Percentiles rank a stretch among this genome's conserved stretches.
Evolutionary conservation across 306 rosid genomes (phyloP).

Genomic region (Glycine soja): DNA sequence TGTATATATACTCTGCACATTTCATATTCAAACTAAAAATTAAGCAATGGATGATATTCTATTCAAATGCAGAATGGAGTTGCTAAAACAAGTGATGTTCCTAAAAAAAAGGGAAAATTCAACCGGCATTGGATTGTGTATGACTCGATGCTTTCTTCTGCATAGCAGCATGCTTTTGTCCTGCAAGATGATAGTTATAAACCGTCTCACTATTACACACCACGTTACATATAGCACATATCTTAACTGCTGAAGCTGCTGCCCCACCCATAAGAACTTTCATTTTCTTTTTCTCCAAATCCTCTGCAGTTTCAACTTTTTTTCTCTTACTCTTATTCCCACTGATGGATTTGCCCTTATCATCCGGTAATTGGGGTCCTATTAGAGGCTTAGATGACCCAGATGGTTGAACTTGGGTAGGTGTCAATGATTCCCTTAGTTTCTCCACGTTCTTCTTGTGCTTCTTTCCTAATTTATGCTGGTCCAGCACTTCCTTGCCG

Average conservation of each 20-base stretch:
- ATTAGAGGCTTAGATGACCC: constrained; percentile 43
- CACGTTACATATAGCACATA: constrained; percentile 56
- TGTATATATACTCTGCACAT: background rate
- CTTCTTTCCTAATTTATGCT: constrained; percentile 64
- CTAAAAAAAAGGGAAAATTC: background rate
- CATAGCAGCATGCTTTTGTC: constrained; percentile 58
- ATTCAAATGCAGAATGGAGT: constrained; percentile 17
- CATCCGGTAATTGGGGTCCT: constrained; percentile 43
- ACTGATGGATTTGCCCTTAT: constrained; percentile 27
- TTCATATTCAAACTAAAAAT: background rate
- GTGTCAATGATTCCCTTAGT: constrained; percentile 45
- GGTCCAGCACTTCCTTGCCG: constrained; percentile 56
- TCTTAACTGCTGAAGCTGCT: constrained; percentile 51
- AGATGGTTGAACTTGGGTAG: constrained; percentile 33
- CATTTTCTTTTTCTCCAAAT: constrained; percentile 54
- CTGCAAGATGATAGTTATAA: constrained; percentile 53
- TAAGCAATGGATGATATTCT: background rate
- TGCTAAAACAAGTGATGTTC: constrained; percentile 1
- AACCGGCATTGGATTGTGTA: constrained; percentile 24
- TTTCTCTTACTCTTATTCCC: constrained; percentile 49
- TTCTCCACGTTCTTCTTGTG: constrained; percentile 62
- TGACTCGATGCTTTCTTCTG: constrained; percentile 47
- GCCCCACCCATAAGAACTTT: constrained; percentile 63
- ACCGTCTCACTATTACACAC: constrained; percentile 58
- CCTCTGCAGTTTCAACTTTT: constrained; percentile 45